These are phyloP conservation scores for Logfia minima DNA, from an alignment of 129 eudicot genomes.

Conservation along the genomic window DNA sequence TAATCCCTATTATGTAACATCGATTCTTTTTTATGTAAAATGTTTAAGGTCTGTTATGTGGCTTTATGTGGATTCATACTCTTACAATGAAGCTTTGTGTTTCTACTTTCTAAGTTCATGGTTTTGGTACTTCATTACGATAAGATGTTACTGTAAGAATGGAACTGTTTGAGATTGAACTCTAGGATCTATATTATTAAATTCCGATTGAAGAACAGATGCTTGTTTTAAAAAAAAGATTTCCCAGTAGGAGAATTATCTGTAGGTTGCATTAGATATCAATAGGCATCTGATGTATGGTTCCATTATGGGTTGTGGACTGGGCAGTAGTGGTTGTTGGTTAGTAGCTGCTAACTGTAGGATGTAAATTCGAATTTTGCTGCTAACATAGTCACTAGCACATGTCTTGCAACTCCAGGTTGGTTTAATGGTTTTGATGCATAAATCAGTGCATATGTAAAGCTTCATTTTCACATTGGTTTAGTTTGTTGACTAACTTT, in stretches of 20 bases:
- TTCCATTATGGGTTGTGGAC: neutral
- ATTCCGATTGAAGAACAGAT: neutral
- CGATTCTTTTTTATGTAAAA: neutral
- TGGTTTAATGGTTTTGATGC: neutral
- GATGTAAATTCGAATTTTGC: neutral
- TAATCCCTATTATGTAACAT: neutral
- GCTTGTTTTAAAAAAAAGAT: constrained; percentile 15
- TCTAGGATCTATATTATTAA: neutral
- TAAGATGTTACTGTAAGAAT: neutral
- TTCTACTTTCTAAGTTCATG: constrained; percentile 1
- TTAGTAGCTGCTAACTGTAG: neutral
- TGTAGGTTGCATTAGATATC: neutral
- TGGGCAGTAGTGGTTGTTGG: neutral
- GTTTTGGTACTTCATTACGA: constrained; percentile 14
- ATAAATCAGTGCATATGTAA: neutral
- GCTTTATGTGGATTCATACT: constrained; percentile 13
- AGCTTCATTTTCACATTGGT: neutral
- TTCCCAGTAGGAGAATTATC: neutral
- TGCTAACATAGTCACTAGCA: neutral
- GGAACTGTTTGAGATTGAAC: neutral
- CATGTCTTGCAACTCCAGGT: neutral
- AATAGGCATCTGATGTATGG: neutral
- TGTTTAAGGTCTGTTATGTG: neutral
- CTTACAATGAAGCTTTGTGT: neutral
- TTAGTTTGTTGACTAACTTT: neutral